These are phyloP conservation scores for Epichloe baconii DNA, from an alignment of 2,329 filamentous ascomycete genomes.

Conservation along the genomic window DNA sequence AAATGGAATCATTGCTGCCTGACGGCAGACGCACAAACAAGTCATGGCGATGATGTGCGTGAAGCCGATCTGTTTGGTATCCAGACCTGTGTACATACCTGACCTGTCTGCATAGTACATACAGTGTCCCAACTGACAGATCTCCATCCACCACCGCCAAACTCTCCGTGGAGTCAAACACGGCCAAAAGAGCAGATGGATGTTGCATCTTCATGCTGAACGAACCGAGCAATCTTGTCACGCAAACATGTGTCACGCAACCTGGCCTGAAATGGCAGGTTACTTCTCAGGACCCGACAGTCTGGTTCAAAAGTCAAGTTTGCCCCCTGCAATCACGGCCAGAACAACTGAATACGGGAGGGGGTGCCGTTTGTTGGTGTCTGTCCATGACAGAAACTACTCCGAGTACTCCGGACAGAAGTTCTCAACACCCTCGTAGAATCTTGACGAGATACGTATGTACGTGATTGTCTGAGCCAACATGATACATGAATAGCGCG, in stretches of 20 bases:
- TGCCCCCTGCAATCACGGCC: background rate
- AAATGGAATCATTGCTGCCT: too few relatives aligned
- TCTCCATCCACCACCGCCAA: too few relatives aligned
- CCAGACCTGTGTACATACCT: too few relatives aligned
- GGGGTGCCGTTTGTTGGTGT: background rate
- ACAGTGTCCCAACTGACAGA: too few relatives aligned
- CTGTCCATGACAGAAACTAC: background rate
- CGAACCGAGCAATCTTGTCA: background rate
- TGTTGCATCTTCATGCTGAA: background rate
- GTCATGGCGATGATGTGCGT: background rate
- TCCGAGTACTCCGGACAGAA: background rate
- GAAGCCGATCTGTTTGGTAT: too few relatives aligned
- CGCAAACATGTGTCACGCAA: background rate
- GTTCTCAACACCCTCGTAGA: background rate
- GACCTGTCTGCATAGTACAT: too few relatives aligned
- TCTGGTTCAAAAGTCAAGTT: constrained; percentile 5
- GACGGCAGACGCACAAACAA: background rate
- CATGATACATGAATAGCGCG: background rate
- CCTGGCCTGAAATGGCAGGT: constrained; percentile 4
- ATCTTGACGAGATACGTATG: background rate
- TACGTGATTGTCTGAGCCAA: background rate
- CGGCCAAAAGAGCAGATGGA: background rate
- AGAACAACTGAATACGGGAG: background rate
- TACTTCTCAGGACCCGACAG: constrained; percentile 5
- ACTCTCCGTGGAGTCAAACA: background rate